Base-by-base conservation (phyloP, 164 flowering plant species). In the Dillenia turbinata region DNA sequence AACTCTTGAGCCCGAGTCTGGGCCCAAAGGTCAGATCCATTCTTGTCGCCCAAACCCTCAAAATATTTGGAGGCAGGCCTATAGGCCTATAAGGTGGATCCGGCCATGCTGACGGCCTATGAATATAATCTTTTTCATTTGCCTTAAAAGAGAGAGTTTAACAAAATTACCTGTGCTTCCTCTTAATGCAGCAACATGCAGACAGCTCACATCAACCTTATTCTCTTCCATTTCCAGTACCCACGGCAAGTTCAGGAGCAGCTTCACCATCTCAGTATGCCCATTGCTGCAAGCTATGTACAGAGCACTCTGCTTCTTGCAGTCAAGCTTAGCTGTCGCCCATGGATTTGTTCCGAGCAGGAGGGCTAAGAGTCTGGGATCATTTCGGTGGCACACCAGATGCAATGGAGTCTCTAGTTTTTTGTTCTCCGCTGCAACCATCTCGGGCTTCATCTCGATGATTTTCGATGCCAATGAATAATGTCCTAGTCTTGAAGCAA, bases 391-490 rank as follows among this genome's bases (percentile, higher is more conserved):
- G 44, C 78, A 69, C 0, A 75, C 81, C 52, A 64, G 71, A 19
- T 78, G 75, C 16, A 70, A 56, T 24, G 81, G 78, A 7, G 78
- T 78, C 68, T 78, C 77, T 66, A 69, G n/a, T 19, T 26, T 67
- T 57, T 56, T 50, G 44, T 78, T 78, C 69, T 72, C 73, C 0
- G 58, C 68, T 8, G 22, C 8, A 61, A 56, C 66, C 76, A 78
- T 57, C 8, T 57, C 76, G 10, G 78, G 81, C 52, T 66, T 12
- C 33, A 64, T 9, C 51, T 67, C 49, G 10, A 75, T 15, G 5
- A 78, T 67, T 64, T 69, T 68, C 14, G 57, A 2, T 8, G 58
- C 75, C 60, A 78, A 44, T 22, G 53, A 77, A 2, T 49, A 15
- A 10, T 58, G 66, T 19, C 78, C 77, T 10, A 64, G 56, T 17